Base-by-base conservation (phyloP, 202 grass and related monocot species). In the Musa balbisiana region DNA sequence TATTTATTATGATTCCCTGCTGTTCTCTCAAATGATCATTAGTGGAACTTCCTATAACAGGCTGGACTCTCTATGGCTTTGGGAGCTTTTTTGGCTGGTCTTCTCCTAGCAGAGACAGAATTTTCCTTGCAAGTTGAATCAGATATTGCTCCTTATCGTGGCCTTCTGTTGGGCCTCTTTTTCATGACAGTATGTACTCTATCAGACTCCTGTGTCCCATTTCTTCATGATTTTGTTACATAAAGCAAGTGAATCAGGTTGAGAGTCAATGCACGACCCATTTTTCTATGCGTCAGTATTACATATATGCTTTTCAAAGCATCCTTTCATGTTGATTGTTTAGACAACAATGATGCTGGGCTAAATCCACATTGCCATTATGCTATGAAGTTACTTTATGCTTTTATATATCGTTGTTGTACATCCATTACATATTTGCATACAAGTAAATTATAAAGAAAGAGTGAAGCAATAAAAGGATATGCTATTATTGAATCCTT, bases 41-140 rank as follows among this genome's bases (percentile, higher is more conserved):
- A 73, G 19, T 76, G 33, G 25, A 72, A 21, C 17, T 21, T 83
- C 75, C 50, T 67, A 63, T 73, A 15, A 82, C 82, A 99, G 95
- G 91, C 95, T 91, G 95, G 95, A 22, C 79, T 99, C 76, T 99
- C 95, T 5, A 99, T 99, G 95, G 95, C 95, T 24, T 85, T 99
- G 59, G 95, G 95, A 83, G 95, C 95, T 43, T 99, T 99, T 89
- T 92, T 99, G 87, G 95, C 91, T 82, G 95, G 95, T 78, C 87
- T 99, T 54, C 81, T 99, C 70, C 84, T 99, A 90, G 91, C 95
- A 73, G 95, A 99, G 85, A 99, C 95, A 2, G 95, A 99, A 80
- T 99, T 99, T 87, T 99, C 95, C 74, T 89, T 99, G 67, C 95
- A 99, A 80, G 95, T 99, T 52, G 95, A 99, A 65, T 99, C 95